These are phyloP conservation scores for Baudoinia panamericana DNA, from an alignment of 495 filamentous ascomycete species.

Conservation along the genomic window DNA sequence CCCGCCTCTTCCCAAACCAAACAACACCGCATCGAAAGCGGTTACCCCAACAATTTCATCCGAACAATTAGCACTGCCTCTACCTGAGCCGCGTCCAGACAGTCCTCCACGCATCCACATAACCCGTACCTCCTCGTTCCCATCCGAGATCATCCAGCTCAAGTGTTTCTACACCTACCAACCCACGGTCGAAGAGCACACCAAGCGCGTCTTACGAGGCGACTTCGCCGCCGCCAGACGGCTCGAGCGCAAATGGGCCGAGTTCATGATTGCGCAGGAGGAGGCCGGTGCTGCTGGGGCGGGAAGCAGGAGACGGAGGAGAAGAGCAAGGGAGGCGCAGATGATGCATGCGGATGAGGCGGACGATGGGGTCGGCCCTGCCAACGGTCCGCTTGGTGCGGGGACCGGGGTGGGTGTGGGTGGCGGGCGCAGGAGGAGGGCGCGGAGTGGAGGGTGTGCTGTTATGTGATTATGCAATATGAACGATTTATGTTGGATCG, in stretches of 20 bases:
- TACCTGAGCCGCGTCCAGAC: constrained; percentile 27
- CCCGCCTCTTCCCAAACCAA: constrained; percentile 8
- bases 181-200: constrained; percentile 85
- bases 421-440: constrained; percentile 35
- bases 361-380: constrained; percentile 33
- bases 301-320: constrained; percentile 50
- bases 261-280: constrained; percentile 84
- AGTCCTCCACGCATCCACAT: constrained; percentile 20
- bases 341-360: constrained; percentile 66
- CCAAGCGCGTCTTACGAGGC: constrained; percentile 63
- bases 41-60: too few species aligned
- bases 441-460: constrained; percentile 43
- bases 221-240: constrained; percentile 55
- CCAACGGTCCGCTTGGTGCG: constrained; percentile 3
- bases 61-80: too few species aligned
- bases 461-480: constrained; percentile 34
- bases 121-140: constrained; percentile 34
- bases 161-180: constrained; percentile 96
- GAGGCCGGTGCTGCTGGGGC: constrained; percentile 57
- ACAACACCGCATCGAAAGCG: constrained; percentile 25
- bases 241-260: constrained; percentile 81
- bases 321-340: constrained; percentile 65
- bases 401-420: constrained; percentile 9
- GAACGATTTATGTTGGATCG: neutral
- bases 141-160: constrained; percentile 63